A percentile compares a stretch with the other conserved stretches of the same genome.
phyloP scores from a whole-genome alignment of 441 rosid genomes.

The Viola pubescens region DNA sequence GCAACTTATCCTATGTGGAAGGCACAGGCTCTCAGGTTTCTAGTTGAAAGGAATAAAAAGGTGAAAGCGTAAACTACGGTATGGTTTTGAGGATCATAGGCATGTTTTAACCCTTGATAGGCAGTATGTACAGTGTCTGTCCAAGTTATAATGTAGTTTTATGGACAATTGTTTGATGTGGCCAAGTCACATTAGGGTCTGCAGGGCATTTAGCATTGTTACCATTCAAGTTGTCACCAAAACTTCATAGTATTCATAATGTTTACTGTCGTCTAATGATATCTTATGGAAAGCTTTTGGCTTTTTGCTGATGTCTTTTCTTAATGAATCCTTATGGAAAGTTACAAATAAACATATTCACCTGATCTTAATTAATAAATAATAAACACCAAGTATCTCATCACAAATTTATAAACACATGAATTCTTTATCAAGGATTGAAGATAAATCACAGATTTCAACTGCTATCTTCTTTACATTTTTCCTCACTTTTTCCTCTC shows the following conservation, averaged over 20 bases:
- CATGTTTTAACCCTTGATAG: background rate
- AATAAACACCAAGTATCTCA: background rate
- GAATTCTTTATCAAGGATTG: too few relatives aligned
- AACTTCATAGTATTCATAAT: too few relatives aligned
- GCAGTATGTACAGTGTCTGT: background rate
- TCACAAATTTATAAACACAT: background rate
- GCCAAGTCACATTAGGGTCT: too few relatives aligned
- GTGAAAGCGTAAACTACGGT: background rate
- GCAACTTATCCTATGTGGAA: conserved; percentile 8
- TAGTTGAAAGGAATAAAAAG: background rate
- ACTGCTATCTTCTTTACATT: background rate
- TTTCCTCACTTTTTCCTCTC: conserved; percentile 16
- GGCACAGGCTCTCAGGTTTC: conserved; percentile 19
- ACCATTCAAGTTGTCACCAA: too few relatives aligned
- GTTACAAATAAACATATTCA: background rate
- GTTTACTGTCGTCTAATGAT: too few relatives aligned
- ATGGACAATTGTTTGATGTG: too few relatives aligned
- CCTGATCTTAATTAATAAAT: background rate
- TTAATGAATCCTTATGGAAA: too few relatives aligned
- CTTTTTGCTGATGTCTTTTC: too few relatives aligned
- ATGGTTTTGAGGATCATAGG: conserved; percentile 5
- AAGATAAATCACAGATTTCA: conserved; percentile 1
- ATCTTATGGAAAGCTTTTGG: too few relatives aligned
- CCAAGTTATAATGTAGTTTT: too few relatives aligned
- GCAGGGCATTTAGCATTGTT: too few relatives aligned